Evolutionary conservation across 345 rosid species (phyloP), one percentile per base, ranked within the genome.

Genomic region (Toxicodendron radicans): DNA sequence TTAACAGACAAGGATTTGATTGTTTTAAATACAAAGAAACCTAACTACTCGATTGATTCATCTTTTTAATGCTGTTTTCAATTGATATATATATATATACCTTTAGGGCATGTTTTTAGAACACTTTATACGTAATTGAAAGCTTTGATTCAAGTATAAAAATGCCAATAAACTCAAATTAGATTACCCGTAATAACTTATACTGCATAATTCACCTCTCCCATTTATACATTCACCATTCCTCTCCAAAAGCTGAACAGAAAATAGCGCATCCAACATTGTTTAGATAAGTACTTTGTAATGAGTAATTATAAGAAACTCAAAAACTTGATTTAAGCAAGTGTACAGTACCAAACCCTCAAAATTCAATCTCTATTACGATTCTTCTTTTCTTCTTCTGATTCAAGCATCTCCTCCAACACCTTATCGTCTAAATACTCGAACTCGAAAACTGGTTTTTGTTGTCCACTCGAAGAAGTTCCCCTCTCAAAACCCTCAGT

Each of bases 351-450:
- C 33, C n/a, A 14, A 62, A 23, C 1, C 20, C 46, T 18, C 10
- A 56, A 73, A 68, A 53, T 30, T 73, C 71, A 79, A 33, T 66
- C 82, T 64, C 68, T 75, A 21, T 0, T 59, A 33, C 73, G 46
- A 33, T 71, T 87, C 79, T 76, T 85, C 80, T 85, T 89, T 82
- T 82, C 86, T 24, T 91, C 93, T 69, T 87, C 92, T 52, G 85
- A 63, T 75, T 88, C 91, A 70, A 93, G 97, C 83, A 93, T 92
- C 10, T 93, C 97, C 72, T 93, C 98, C 84, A 93, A 80, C 38
- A 93, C 86, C 76, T 75, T 85, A 20, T 90, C 85, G 74, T 93
- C 98, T 81, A 91, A 76, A 74, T 59, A 93, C 84, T 93, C 98
- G 30, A 93, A 81, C 83, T 91, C 98, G 45, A 93, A 67, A 30